Base-by-base conservation (phyloP, 768 basidiomycete species). In the Trichaptum fuscoviolaceum region DNA sequence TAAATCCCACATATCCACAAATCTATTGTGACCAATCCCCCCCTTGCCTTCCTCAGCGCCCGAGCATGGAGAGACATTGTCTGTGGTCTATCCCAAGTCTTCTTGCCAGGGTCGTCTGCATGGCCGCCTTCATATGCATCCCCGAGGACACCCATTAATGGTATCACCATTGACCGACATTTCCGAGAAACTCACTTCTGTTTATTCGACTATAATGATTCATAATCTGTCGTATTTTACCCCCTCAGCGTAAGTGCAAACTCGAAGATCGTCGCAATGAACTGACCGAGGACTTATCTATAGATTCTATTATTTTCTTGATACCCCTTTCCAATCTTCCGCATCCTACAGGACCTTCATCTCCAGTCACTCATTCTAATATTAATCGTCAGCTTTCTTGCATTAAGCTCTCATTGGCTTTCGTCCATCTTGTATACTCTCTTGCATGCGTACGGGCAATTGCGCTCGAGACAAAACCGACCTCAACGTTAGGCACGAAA, bases 171-270 rank as follows among this genome's bases (percentile, higher is more conserved):
- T 63, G 87, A 90, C 73, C 85, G 83, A 67, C 77, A 86, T 65
- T 90, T 88, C 86, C 80, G 84, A 69, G 88, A 90, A 71, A 81
- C 87, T 75, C 83, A 85, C 65, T 85, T 86, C 72, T 86, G 79
- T 70, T 80, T 88, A 69, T 88, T 87, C 87, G 84, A 87, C 64
- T 75, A 15, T 61, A 34, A 61, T 23, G 59, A 61, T 18, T 25
- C 25, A 12, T 61, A 61, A 61, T 52, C 2, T 52, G 42, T 20
- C 20, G 20, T 52, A 52, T 15, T 52, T 52, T 52, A 52, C 15
- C 12, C 42, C 20, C n/a, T n/a, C 42, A 52, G 42, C 42, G 42
- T 52, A 52, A 52, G 42, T 52, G 42, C 42, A 52, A 52, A 12
- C 42, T 12, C 20, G 42, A 12, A 52, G 42, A 52, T 52, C 42